Conservation (phyloP, 2,329 filamentous ascomycete genomes). For the Aspergillus fijiensis region DNA sequence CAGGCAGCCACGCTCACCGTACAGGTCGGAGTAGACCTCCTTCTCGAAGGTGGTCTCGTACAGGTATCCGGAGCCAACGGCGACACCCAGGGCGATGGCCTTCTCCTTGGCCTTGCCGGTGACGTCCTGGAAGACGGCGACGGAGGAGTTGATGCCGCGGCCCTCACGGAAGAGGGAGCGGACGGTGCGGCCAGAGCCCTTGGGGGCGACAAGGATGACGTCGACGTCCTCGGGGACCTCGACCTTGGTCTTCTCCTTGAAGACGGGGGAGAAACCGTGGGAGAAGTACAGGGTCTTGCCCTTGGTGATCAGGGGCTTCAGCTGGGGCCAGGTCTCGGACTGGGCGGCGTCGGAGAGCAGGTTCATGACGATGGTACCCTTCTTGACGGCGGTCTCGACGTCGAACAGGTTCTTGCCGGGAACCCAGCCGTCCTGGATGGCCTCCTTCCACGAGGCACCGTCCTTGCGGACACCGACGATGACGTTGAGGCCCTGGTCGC, state of each 20-base stretch:
- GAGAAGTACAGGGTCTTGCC: constrained; percentile 99
- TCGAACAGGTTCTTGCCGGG: constrained; percentile 99
- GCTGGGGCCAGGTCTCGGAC: constrained; percentile 96
- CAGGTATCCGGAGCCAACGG: constrained; percentile 95
- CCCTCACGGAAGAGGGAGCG: constrained; percentile 98
- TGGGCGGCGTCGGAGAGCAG: constrained; percentile 96
- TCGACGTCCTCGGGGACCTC: constrained; percentile 94
- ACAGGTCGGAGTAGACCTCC: constrained; percentile 99
- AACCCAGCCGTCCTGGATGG: constrained; percentile 94
- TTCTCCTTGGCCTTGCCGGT: constrained; percentile 98
- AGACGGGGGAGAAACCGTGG: constrained; percentile 99
- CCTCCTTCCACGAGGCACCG: constrained; percentile 98
- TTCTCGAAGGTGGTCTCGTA: constrained; percentile 99
- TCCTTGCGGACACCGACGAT: constrained; percentile 98
- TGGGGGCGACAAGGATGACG: constrained; percentile 98
- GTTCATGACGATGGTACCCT: constrained; percentile 98
- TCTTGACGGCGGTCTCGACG: constrained; percentile 90
- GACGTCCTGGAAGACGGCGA: constrained; percentile 97
- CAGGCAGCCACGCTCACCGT: constrained; percentile 98
- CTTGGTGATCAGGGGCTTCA: constrained; percentile 98
- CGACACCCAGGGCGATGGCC: constrained; percentile 93
- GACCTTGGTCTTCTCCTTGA: constrained; percentile 99
- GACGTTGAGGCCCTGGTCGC: constrained; percentile 99
- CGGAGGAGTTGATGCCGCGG: constrained; percentile 98
- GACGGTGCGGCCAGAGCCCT: constrained; percentile 98